phyloP scores from a whole-genome alignment of 495 filamentous ascomycete genomes.

The Thozetella sp. region DNA sequence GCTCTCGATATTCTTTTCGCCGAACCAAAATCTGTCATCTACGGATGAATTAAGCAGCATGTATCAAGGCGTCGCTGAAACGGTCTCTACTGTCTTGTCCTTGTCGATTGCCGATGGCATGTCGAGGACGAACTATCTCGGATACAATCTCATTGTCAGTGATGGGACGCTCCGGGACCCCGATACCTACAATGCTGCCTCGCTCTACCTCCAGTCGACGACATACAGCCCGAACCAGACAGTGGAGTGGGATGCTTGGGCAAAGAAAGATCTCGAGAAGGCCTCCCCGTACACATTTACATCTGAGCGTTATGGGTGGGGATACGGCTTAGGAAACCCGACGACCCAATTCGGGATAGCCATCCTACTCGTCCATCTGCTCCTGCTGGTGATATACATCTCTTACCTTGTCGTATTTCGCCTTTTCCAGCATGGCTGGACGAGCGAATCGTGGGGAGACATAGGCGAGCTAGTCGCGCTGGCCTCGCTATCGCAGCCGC shows the following conservation, averaged over 20 bases:
- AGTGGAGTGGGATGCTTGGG: no score
- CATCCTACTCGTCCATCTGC: conserved; percentile 4
- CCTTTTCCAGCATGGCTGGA: conserved; percentile 2
- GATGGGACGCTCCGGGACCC: background rate
- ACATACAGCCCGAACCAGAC: no score
- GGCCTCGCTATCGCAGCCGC: background rate
- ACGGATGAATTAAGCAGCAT: background rate
- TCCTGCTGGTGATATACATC: conserved; percentile 1
- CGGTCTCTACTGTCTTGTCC: background rate
- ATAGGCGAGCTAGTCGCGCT: conserved; percentile 8
- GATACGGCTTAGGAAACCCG: background rate
- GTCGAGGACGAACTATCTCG: background rate
- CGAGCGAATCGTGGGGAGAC: conserved; percentile 2
- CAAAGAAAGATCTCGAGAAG: background rate
- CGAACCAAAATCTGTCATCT: no score
- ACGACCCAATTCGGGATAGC: conserved; percentile 4
- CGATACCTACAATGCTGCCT: background rate
- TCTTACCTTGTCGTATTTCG: conserved; percentile 4
- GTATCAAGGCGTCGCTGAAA: background rate
- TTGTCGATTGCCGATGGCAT: background rate
- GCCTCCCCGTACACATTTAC: background rate
- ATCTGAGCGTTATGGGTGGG: conserved; percentile 2
- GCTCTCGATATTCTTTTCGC: no score
- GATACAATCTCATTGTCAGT: background rate
- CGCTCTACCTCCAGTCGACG: background rate